These are phyloP conservation scores for Apiospora koreana DNA, from an alignment of 2,329 filamentous ascomycete species.

Conservation along the genomic window DNA sequence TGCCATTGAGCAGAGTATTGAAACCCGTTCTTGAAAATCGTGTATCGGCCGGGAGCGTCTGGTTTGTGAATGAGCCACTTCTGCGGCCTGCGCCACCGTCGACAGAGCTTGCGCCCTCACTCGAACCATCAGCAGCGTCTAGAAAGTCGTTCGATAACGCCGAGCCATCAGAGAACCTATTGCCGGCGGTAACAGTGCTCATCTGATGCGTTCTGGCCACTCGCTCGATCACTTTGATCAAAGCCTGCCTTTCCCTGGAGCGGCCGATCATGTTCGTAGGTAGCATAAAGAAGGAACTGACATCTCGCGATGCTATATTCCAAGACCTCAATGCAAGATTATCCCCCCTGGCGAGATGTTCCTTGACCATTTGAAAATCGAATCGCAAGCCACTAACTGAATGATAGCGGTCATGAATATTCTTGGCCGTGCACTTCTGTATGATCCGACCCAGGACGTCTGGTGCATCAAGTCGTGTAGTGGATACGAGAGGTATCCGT, in stretches of 20 bases:
- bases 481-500: conserved; percentile 74
- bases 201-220: conserved; percentile 67
- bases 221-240: conserved; percentile 75
- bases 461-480: conserved; percentile 78
- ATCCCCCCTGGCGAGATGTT: conserved; percentile 75
- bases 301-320: conserved; percentile 78
- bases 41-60: conserved; percentile 43
- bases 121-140: conserved; percentile 56
- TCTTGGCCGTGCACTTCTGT: conserved; percentile 89
- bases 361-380: conserved; percentile 74
- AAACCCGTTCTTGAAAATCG: conserved; percentile 39
- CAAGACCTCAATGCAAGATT: conserved; percentile 70
- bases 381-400: conserved; percentile 83
- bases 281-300: conserved; percentile 83
- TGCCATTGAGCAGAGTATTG: conserved; percentile 39
- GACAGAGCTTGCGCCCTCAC: conserved; percentile 60
- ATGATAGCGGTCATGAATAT: conserved; percentile 84
- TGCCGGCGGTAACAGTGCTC: conserved; percentile 41
- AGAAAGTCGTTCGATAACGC: conserved; percentile 51
- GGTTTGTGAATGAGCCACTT: conserved; percentile 49
- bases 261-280: conserved; percentile 72
- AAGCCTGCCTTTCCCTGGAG: conserved; percentile 66
- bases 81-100: conserved; percentile 49
- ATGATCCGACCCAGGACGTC: conserved; percentile 81
- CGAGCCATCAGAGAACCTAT: conserved; percentile 55